These are phyloP conservation scores for Diplodia sapinea DNA, from an alignment of 2,329 filamentous ascomycete genomes.

Conservation along the genomic window DNA sequence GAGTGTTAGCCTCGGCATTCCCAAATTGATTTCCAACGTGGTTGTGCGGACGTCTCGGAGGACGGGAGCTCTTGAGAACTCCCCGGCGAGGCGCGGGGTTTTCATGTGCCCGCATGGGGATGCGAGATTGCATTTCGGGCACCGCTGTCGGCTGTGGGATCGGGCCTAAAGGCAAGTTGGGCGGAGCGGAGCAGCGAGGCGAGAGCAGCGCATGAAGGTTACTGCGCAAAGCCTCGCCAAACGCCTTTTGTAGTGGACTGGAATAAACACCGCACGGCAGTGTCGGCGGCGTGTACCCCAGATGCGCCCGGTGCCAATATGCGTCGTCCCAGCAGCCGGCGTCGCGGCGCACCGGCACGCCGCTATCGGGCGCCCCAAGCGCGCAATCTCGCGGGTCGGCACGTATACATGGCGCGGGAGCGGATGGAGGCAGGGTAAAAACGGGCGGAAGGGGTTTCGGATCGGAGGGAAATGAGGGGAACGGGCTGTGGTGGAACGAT, in stretches of 20 bases:
- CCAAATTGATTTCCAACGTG: conserved; percentile 1
- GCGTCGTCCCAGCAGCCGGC: conserved; percentile 29
- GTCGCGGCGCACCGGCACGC: conserved; percentile 32
- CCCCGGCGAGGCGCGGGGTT: conserved; percentile 8
- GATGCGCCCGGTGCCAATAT: conserved; percentile 25
- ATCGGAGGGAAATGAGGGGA: conserved; percentile 41
- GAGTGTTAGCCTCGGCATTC: conserved; percentile 22
- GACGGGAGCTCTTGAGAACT: not conserved
- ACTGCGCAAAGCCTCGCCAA: conserved; percentile 40
- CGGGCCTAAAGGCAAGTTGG: not conserved
- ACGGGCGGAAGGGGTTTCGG: conserved; percentile 51
- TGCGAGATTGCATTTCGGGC: conserved; percentile 38
- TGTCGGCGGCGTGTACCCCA: conserved; percentile 33
- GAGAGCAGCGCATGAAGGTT: conserved; percentile 22
- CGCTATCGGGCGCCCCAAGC: conserved; percentile 28
- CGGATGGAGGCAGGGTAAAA: conserved; percentile 51
- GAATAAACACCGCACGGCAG: conserved; percentile 40
- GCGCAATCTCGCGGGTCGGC: conserved; percentile 21
- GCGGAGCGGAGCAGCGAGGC: not conserved
- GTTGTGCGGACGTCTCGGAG: conserved; percentile 1
- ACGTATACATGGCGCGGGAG: conserved; percentile 16
- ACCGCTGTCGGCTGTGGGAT: conserved; percentile 28
- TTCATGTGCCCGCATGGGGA: conserved; percentile 39
- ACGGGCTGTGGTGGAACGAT: conserved; percentile 43
- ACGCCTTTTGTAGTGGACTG: conserved; percentile 41